Evolutionary conservation across 2,329 filamentous ascomycete species (phyloP).

Genomic region (Aspergillus melleus): DNA sequence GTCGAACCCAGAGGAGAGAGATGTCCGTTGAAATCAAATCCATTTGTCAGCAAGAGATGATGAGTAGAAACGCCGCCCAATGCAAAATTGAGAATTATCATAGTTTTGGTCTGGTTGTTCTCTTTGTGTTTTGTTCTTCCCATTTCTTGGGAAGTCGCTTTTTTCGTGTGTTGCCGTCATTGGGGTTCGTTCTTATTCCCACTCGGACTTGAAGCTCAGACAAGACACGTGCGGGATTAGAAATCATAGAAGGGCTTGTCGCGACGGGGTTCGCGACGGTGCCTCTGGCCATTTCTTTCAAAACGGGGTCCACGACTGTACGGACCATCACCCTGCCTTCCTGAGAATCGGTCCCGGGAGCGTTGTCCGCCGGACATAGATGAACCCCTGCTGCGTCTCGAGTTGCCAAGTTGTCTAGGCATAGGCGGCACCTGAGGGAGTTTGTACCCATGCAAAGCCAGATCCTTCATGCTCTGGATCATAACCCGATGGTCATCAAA

Average conservation of each 20-base stretch:
- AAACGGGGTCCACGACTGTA: too few relatives aligned
- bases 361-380: too few relatives aligned
- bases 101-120: neutral
- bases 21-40: neutral
- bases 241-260: conserved; percentile 21
- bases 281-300: too few relatives aligned
- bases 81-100: conserved; percentile 19
- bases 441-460: conserved; percentile 46
- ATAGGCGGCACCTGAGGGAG: conserved; percentile 30
- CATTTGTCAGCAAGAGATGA: neutral
- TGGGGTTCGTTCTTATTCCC: too few relatives aligned
- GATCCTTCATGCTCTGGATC: conserved; percentile 46
- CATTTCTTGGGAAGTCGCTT: conserved; percentile 9
- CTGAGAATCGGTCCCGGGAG: too few relatives aligned
- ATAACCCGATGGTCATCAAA: conserved; percentile 40
- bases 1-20: neutral
- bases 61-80: conserved; percentile 26
- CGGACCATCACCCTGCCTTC: too few relatives aligned
- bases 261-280: too few relatives aligned
- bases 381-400: too few relatives aligned
- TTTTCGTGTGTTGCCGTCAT: neutral
- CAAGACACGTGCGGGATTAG: conserved; percentile 21
- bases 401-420: conserved; percentile 14
- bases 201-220: too few relatives aligned
- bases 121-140: neutral